Conservation (phyloP, 805 yeast genomes). For the Candida montana region DNA sequence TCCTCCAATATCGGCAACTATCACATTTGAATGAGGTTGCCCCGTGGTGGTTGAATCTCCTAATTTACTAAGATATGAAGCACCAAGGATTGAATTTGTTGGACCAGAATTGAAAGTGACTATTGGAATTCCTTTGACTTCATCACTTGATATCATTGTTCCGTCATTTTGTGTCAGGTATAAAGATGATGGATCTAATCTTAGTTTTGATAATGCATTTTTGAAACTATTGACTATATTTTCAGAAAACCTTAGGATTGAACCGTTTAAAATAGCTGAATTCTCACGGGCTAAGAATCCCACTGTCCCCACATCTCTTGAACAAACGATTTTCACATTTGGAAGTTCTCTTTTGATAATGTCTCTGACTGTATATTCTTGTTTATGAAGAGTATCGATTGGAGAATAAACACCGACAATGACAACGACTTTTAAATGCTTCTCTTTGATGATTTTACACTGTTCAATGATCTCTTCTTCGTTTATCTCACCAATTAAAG, state of each 20-base stretch:
- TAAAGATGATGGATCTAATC: constrained; percentile 32
- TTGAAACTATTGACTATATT: constrained; percentile 23
- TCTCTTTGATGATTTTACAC: constrained; percentile 25
- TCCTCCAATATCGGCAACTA: constrained; percentile 47
- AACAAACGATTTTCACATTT: constrained; percentile 29
- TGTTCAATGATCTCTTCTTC: constrained; percentile 25
- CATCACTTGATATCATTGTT: constrained; percentile 36
- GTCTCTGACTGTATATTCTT: constrained; percentile 30
- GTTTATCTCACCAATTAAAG: constrained; percentile 28
- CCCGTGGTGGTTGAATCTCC: constrained; percentile 19
- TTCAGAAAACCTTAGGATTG: constrained; percentile 36
- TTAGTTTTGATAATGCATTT: constrained; percentile 30
- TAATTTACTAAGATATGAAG: constrained; percentile 34
- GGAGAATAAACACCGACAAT: constrained; percentile 35
- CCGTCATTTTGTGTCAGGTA: constrained; percentile 45
- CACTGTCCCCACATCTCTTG: constrained; percentile 36
- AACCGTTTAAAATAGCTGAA: constrained; percentile 39
- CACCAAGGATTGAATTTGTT: constrained; percentile 44
- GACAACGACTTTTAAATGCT: constrained; percentile 32
- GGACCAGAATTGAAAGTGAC: constrained; percentile 45
- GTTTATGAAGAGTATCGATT: constrained; percentile 25
- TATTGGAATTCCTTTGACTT: constrained; percentile 38
- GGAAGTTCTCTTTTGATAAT: constrained; percentile 30
- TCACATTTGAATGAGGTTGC: constrained; percentile 24
- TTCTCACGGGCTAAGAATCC: constrained; percentile 41